Base-by-base conservation (phyloP, 306 rosid genomes). In the Coriaria nepalensis region DNA sequence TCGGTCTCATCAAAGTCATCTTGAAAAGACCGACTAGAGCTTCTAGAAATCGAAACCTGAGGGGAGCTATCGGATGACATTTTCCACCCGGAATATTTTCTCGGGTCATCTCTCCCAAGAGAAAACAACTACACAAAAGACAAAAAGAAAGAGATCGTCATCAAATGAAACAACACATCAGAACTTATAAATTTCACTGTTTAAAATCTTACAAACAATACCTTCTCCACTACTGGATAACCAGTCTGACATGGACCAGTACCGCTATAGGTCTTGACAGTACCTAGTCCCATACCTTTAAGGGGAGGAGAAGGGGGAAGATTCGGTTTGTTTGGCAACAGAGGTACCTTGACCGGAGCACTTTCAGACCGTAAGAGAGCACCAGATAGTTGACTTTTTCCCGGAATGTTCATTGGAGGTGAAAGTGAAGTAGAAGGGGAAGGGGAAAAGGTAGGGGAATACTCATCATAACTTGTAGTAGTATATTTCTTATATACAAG, bases 11-110 rank as follows among this genome's bases (percentile, higher is more conserved):
- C 94, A 54, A 65, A 40, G 13, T 59, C 55, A 40, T 78, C 83
- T 38, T 65, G 86, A 52, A 66, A 69, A 55, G 88, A 87, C 72
- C 81, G 81, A 58, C 93, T 88, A 41, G 96, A 76, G 81, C 94
- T 68, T 70, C 86, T 78, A 44, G 88, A 74, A 71, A 71, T 33
- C 39, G 80, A 79, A 65, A 76, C 55, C 52, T 40, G 80, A 0
- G 69, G 93, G 4, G 65, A 77, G 73, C 73, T 56, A 64, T 51
- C 65, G 35, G 82, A 62, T 43, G 92, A 61, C 59, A 64, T 52
- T 68, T 62, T 82, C 56, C 56, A 45, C 48, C 81, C 94, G 47
- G 62, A 73, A 68, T 49, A 37, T 57, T 61, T 87, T 43, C 63
- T 72, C 13, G 58, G 52, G 47, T 80, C 93, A 45, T 74, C 83